Base-by-base conservation (phyloP, 169 alveolate genomes). In the Babesia sp. region DNA sequence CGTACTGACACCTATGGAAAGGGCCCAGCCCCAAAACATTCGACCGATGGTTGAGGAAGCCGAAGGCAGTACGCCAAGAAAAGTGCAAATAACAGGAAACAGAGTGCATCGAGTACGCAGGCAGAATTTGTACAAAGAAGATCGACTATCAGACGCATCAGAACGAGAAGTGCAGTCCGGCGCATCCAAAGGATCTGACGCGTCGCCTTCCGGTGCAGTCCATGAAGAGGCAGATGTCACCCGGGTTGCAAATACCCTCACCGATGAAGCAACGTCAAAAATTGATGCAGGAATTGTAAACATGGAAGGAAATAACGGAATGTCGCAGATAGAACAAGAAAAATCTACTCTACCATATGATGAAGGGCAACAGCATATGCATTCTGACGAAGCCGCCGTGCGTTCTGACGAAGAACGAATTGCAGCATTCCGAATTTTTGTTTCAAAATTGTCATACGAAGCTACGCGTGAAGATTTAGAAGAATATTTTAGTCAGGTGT, bases 381-480 rank as follows among this genome's bases (percentile, higher is more conserved):
- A 61, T 29, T 12, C 53, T 1, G 39, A 22, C 3, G 71, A 44
- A 22, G 45, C 7, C 31, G 20, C 26, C 29, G 45, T 20, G 58
- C 55, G 8, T 4, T 36, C 41, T 2, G 83, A 79, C 28, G 87
- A 70, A 34, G 83, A 79, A 29, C 57, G 39, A n/a, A 79, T 79
- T 20, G 50, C 48, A 20, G 83, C 83, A 8, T 45, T 41, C 29
- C 83, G 93, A 42, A 79, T 87, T 34, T 87, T 87, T 76, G 86
- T 83, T 12, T 76, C 93, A 18, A 78, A 87, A 55, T 44, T 87
- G 31, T 81, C 93, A 9, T 87, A 76, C 56, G 93, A 87, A 42
- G 93, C 91, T 36, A 80, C 88, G 4, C 60, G 67, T 34, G 87
- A 87, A 20, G 93, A 87, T 57, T 55, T 87, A 33, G 91, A 87